phyloP scores from a whole-genome alignment of 306 rosid genomes.

The Ziziphus jujuba region DNA sequence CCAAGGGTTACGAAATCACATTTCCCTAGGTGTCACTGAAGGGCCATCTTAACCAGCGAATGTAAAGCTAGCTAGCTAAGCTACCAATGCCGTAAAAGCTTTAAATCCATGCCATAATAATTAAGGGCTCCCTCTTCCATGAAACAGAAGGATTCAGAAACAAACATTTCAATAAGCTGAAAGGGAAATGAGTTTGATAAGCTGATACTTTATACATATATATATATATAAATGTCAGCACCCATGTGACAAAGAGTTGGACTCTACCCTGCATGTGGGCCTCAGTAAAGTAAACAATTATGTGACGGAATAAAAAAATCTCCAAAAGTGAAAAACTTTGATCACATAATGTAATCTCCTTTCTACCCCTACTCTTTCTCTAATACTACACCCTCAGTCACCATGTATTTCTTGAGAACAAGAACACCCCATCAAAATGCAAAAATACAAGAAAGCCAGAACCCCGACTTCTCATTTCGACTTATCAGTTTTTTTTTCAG shows the following conservation, averaged over 20 bases:
- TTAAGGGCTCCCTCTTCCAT: constrained; percentile 31
- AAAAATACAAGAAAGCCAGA: neutral
- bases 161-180: constrained; percentile 36
- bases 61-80: neutral
- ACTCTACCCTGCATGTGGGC: constrained; percentile 37
- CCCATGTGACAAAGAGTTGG: constrained; percentile 45
- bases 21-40: neutral
- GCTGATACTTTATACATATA: constrained; percentile 12
- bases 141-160: no score
- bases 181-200: constrained; percentile 24
- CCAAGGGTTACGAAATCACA: neutral
- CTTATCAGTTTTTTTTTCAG: neutral
- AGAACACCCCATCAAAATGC: no score
- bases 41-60: constrained; percentile 13
- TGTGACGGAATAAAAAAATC: neutral
- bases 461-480: constrained; percentile 8
- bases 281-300: constrained; percentile 26
- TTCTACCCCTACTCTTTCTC: constrained; percentile 13
- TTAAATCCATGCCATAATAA: neutral
- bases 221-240: constrained; percentile 37
- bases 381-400: neutral
- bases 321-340: neutral
- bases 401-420: no score
- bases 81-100: neutral
- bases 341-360: constrained; percentile 15